phyloP scores from a whole-genome alignment of 768 basidiomycete species.

The Chlorophyllum brunneum region DNA sequence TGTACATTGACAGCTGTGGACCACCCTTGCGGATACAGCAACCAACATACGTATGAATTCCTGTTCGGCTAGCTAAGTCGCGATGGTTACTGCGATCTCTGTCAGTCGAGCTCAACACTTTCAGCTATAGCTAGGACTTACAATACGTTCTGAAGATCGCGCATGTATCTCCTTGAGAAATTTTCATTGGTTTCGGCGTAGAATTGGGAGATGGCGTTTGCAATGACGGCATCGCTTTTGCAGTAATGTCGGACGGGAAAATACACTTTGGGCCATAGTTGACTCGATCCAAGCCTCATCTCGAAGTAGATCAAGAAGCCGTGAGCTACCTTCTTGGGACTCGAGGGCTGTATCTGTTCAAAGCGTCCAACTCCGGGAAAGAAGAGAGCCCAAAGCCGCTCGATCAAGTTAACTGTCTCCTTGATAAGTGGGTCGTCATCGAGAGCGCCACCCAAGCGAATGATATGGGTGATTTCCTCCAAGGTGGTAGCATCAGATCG shows the following conservation, averaged over 20 bases:
- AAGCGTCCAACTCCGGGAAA: slow-evolving; percentile 15
- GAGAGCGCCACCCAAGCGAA: slow-evolving; percentile 15
- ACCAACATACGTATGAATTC: slow-evolving; percentile 19
- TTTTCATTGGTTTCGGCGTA: slow-evolving; percentile 11
- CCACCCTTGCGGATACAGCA: slow-evolving; percentile 15
- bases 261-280: slow-evolving; percentile 17
- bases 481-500: slow-evolving; percentile 15
- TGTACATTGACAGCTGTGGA: slow-evolving; percentile 18
- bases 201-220: slow-evolving; percentile 12
- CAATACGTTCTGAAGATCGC: slow-evolving; percentile 13
- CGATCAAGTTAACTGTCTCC: slow-evolving; percentile 13
- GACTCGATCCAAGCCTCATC: slow-evolving; percentile 9
- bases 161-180: slow-evolving; percentile 10
- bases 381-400: slow-evolving; percentile 13
- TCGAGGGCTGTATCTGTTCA: slow-evolving; percentile 9
- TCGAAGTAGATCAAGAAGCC: slow-evolving; percentile 18
- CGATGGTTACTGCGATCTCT: slow-evolving; percentile 12
- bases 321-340: slow-evolving; percentile 8
- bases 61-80: slow-evolving; percentile 15
- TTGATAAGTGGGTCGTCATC: slow-evolving; percentile 12
- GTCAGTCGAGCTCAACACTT: background rate
- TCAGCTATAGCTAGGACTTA: slow-evolving; percentile 6
- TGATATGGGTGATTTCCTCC: slow-evolving; percentile 8
- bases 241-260: slow-evolving; percentile 19
- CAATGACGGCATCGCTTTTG: slow-evolving; percentile 15